Conservation (phyloP, 768 basidiomycete species). For the Kwoniella heveanensis region DNA sequence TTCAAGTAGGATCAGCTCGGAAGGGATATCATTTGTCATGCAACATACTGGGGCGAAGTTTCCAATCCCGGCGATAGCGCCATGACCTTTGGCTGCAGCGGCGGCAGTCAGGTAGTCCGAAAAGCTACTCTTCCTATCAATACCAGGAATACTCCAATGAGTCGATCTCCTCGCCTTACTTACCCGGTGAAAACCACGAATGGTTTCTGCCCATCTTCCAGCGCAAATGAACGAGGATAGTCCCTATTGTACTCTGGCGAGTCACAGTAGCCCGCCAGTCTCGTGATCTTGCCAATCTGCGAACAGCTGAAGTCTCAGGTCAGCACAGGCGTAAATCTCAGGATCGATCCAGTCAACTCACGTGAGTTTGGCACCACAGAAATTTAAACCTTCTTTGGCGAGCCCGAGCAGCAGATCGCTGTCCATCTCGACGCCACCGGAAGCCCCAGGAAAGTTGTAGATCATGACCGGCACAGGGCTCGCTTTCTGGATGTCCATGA, state of each 20-base stretch:
- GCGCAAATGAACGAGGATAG: constrained; percentile 68
- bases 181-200: constrained; percentile 74
- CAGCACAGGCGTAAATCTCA: not conserved
- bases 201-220: constrained; percentile 44
- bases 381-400: constrained; percentile 70
- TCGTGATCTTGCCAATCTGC: constrained; percentile 83
- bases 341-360: constrained; percentile 57
- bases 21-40: too few relatives aligned
- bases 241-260: constrained; percentile 61
- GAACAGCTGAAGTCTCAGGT: constrained; percentile 68
- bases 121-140: too few relatives aligned
- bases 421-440: constrained; percentile 82
- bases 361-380: constrained; percentile 83
- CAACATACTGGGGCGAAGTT: too few relatives aligned
- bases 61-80: too few relatives aligned
- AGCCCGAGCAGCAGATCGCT: constrained; percentile 78
- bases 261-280: constrained; percentile 69
- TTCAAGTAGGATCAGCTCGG: too few relatives aligned
- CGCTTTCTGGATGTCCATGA: constrained; percentile 69
- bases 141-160: too few relatives aligned
- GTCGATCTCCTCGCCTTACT: not conserved
- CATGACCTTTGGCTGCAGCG: too few relatives aligned
- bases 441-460: constrained; percentile 84
- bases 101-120: too few relatives aligned
- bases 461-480: constrained; percentile 81